phyloP scores from a whole-genome alignment of 176 grass and related monocot genomes.

The Carex cristatella region DNA sequence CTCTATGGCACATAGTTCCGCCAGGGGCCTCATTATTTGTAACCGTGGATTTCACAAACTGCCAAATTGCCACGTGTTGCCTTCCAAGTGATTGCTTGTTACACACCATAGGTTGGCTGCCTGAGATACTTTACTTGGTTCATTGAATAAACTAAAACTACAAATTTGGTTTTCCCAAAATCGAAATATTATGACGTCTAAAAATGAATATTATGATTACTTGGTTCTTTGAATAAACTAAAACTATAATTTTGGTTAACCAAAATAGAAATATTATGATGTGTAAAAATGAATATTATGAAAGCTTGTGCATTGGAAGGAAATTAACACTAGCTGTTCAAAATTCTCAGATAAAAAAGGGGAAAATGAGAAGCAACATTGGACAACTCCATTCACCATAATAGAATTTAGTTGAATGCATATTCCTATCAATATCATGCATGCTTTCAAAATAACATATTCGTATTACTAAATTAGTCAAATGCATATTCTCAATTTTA shows the following conservation, averaged over 20 bases:
- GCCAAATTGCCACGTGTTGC: constrained; percentile 6
- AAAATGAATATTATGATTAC: neutral
- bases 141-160: neutral
- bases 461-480: neutral
- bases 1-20: neutral
- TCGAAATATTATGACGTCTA: neutral
- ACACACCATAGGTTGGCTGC: neutral
- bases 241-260: neutral
- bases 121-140: neutral
- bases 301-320: neutral
- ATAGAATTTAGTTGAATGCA: neutral
- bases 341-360: neutral
- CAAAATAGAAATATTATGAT: constrained; percentile 5
- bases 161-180: neutral
- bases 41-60: constrained; percentile 4
- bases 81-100: neutral
- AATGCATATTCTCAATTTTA: neutral
- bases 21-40: neutral
- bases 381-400: neutral
- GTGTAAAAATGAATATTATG: neutral
- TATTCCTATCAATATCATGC: neutral
- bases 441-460: neutral
- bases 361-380: neutral
- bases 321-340: neutral
- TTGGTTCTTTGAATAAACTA: neutral